Base-by-base conservation (phyloP, 306 rosid genomes). In the Sesbania bispinosa region DNA sequence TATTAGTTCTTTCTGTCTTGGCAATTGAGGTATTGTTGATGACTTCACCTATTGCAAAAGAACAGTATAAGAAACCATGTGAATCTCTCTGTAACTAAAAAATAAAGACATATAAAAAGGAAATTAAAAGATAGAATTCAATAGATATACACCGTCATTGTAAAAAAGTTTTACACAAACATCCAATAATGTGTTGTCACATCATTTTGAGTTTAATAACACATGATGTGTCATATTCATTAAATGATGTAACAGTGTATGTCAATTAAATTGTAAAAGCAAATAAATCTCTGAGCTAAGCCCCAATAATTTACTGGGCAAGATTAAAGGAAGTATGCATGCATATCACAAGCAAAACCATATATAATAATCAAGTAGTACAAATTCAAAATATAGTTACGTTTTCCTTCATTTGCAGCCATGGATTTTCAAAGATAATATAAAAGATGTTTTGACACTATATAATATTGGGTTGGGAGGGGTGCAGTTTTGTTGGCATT, bases 21-120 rank as follows among this genome's bases (percentile, higher is more conserved):
- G 99, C 51, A 95, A 84, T 53, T 82, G 96, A 14, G 99, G 99
- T 72, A 89, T 55, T 24, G 97, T 54, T 13, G 90, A 80, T 23
- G 99, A 86, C 81, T 88, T 95, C 79, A 92, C 89, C 99, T 95
- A 79, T 71, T 52, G 36, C 64, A 76, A 48, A 63, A 73, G 27
- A 80, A 63, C 16, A 50, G 72, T 55, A 58, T 79, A 46, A 82
- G 77, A 77, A 33, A 80, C 41, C 64, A 47, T n/a, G 46, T 38
- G 21, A 38, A 42, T 47, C 63, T 65, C 24, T 26, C 32, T 43
- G 46, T 20, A 50, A 64, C 50, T 50, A 20, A 11, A 63, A 65
- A 23, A 32, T 32, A 50, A 39, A 16, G 19, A 55, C 33, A 27
- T 13, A 18, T 16, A 36, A 62, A 27, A 0, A 35, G 8, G 1